Percentiles rank a stretch among this genome's conserved stretches.
phyloP scores from a whole-genome alignment of 108 stramenopile species.

The Pseudonitzschia multiseries region DNA sequence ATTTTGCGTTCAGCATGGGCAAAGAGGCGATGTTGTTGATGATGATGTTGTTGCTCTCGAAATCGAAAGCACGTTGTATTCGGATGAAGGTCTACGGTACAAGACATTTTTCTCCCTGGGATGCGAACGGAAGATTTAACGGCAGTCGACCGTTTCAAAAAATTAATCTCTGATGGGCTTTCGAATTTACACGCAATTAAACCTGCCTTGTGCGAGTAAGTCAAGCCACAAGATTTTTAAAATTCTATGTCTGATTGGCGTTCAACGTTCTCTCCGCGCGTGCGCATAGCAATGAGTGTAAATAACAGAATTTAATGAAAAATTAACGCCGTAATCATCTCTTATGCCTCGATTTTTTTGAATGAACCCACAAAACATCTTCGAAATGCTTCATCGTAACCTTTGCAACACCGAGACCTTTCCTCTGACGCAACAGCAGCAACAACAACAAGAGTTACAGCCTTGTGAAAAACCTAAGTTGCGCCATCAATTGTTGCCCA shows the following conservation, averaged over 20 bases:
- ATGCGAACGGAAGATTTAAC: neutral
- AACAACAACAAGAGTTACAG: no score
- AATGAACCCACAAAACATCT: neutral
- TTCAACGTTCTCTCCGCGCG: neutral
- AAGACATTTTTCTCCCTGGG: neutral
- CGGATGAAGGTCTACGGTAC: neutral
- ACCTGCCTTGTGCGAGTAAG: neutral
- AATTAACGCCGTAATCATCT: neutral
- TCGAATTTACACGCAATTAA: neutral
- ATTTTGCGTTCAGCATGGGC: neutral
- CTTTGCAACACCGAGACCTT: no score
- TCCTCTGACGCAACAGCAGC: no score
- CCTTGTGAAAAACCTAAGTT: no score
- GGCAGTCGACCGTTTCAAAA: neutral
- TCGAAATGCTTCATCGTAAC: neutral
- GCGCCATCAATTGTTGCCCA: no score
- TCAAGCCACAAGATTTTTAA: neutral
- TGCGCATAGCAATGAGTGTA: neutral
- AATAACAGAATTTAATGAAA: neutral
- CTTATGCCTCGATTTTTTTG: neutral
- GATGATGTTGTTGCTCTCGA: neutral
- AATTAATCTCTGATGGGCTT: neutral
- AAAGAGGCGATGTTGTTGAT: neutral
- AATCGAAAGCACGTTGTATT: neutral
- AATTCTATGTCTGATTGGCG: neutral